Evolutionary conservation across 1,284 basidiomycete genomes (phyloP).

Genomic region (Malassezia nana): DNA sequence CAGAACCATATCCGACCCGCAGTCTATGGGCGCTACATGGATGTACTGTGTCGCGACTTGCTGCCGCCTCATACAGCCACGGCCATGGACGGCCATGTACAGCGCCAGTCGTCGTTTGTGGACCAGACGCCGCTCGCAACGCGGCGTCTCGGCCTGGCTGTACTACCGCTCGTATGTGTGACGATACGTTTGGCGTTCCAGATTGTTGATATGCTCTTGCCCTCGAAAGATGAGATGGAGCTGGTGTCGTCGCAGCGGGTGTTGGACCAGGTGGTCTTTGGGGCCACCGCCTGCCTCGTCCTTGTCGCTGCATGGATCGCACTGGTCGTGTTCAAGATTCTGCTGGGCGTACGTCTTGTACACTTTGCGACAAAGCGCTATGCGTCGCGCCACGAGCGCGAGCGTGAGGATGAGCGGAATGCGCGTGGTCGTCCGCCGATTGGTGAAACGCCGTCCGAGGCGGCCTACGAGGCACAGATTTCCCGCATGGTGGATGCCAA

Average conservation of each 20-base stretch:
- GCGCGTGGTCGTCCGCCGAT: constrained; percentile 34
- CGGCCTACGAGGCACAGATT: constrained; percentile 16
- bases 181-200: constrained; percentile 72
- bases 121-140: constrained; percentile 92
- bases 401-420: constrained; percentile 41
- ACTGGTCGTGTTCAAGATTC: constrained; percentile 39
- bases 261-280: neutral
- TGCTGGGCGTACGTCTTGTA: constrained; percentile 39
- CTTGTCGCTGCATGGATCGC: constrained; percentile 6
- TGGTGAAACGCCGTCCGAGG: constrained; percentile 34
- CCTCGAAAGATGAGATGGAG: neutral
- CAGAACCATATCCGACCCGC: constrained; percentile 78
- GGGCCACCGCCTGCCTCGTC: neutral
- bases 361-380: constrained; percentile 38
- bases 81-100: constrained; percentile 16
- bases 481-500: constrained; percentile 25
- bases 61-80: constrained; percentile 59
- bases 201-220: constrained; percentile 56
- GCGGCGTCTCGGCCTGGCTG: constrained; percentile 82
- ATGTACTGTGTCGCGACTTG: constrained; percentile 88
- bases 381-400: constrained; percentile 31
- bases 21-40: constrained; percentile 89
- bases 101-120: constrained; percentile 66
- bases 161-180: constrained; percentile 80
- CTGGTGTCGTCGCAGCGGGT: neutral